A percentile compares a stretch with the other conserved stretches of the same genome.
Evolutionary conservation across 2,329 filamentous ascomycete species (phyloP).

Genomic region (Colletotrichum euphorbiae): DNA sequence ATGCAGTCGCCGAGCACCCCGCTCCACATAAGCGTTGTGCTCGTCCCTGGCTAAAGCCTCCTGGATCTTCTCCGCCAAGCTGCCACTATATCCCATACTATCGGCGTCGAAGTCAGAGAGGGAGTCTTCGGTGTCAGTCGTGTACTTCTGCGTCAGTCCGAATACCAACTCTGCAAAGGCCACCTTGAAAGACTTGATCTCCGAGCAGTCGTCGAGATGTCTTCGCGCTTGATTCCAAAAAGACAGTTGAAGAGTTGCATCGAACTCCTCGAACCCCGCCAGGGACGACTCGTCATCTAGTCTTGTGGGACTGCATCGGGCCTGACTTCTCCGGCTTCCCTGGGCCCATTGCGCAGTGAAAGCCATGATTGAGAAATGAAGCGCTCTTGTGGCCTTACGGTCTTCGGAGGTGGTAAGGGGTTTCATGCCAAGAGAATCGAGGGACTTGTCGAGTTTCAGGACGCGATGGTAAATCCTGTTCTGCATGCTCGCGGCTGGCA

Average conservation of each 20-base stretch:
- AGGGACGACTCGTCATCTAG: slow-evolving; percentile 26
- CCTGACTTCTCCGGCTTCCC: slow-evolving; percentile 45
- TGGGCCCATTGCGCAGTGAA: slow-evolving; percentile 65
- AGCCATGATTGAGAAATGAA: slow-evolving; percentile 62
- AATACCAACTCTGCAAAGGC: slow-evolving; percentile 54
- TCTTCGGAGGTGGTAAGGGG: slow-evolving; percentile 56
- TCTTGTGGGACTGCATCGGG: slow-evolving; percentile 14
- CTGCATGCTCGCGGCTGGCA: slow-evolving; percentile 53
- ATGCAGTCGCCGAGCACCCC: slow-evolving; percentile 54
- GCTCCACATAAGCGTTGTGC: slow-evolving; percentile 51
- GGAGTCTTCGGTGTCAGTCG: slow-evolving; percentile 39
- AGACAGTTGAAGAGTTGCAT: slow-evolving; percentile 50
- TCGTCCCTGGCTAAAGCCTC: slow-evolving; percentile 44
- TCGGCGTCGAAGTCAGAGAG: background rate
- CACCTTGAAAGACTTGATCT: slow-evolving; percentile 52
- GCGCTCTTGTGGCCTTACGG: slow-evolving; percentile 56
- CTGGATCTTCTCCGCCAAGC: slow-evolving; percentile 22
- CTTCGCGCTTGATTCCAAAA: slow-evolving; percentile 54
- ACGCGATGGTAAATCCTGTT: slow-evolving; percentile 61
- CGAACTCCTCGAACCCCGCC: slow-evolving; percentile 48
- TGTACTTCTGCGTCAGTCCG: slow-evolving; percentile 49
- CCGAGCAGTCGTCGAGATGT: slow-evolving; percentile 50
- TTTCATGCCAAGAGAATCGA: slow-evolving; percentile 54
- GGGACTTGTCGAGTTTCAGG: slow-evolving; percentile 58
- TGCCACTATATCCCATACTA: background rate